These are phyloP conservation scores for Pythium guiyangense DNA, from an alignment of 352 stramenopile species.

Conservation along the genomic window DNA sequence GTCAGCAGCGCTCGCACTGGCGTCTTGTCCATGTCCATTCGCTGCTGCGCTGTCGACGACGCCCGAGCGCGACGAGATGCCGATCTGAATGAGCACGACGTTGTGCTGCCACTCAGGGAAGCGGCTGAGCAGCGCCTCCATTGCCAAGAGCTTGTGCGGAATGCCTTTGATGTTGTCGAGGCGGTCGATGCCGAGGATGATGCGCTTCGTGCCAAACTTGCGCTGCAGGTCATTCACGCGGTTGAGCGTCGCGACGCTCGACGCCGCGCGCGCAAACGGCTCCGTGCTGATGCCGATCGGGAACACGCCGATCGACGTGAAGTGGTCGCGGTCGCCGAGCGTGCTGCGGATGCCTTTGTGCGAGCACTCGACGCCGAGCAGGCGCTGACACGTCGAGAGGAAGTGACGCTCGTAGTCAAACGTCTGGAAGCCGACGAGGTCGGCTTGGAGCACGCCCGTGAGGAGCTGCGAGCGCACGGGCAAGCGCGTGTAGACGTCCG, in stretches of 20 bases:
- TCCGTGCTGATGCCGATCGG: conserved; percentile 86
- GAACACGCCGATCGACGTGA: conserved; percentile 85
- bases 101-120: conserved; percentile 93
- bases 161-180: conserved; percentile 90
- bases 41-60: conserved; percentile 25
- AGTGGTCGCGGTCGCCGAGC: conserved; percentile 67
- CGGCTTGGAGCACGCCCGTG: conserved; percentile 72
- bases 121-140: conserved; percentile 79
- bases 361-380: conserved; percentile 66
- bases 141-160: conserved; percentile 83
- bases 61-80: conserved; percentile 84
- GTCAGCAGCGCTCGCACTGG: conserved; percentile 9
- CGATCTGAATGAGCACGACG: conserved; percentile 94
- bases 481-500: conserved; percentile 81
- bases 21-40: neutral
- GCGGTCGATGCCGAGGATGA: conserved; percentile 82
- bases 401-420: conserved; percentile 90
- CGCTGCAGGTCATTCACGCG: conserved; percentile 67
- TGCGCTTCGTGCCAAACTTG: conserved; percentile 77
- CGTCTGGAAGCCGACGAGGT: conserved; percentile 87
- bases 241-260: conserved; percentile 47
- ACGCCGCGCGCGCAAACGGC: conserved; percentile 63
- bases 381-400: conserved; percentile 72
- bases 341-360: conserved; percentile 76
- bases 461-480: conserved; percentile 76